Base-by-base conservation (phyloP, 2,329 filamentous ascomycete species). In the Stachybotrys chlorohalonatus region DNA sequence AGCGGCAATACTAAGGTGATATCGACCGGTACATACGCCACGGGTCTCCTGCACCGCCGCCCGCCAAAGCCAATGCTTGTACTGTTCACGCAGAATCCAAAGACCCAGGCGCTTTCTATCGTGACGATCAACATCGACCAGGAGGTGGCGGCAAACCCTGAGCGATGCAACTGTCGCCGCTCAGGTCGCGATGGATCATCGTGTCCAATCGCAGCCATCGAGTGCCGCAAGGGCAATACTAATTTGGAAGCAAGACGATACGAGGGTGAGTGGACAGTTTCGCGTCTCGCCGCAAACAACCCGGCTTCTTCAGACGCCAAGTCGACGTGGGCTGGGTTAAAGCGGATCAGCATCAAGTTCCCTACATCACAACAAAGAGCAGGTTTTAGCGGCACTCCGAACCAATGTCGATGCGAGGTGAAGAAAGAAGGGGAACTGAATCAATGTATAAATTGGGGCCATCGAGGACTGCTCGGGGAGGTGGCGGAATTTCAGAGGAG, bases 41-140 rank as follows among this genome's bases (percentile, higher is more conserved):
- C 65, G 1, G 69, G 66, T 2, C 59, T 63, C 7, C 55, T 71
- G 5, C 66, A 70, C 45, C 61, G 58, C 24, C 59, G 61, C 8
- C 69, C 69, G 1, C 54, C 62, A 13, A 68, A 68, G 45, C 69
- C 69, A 1, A 64, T 69, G 63, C 62, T 71, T 6, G 68, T 70
- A 1, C 53, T 71, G 7, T 71, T 69, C 51, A 70, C 68, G 0
- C 62, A 64, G 31, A 61, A 58, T 49, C 47, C 53, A 1, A 50
- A 60, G 30, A 60, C 58, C 1, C 59, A 60, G 15, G 59, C 55
- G 31, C 54, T 61, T 11, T 62, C 64, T 1, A 63, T 71, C 6
- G 65, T 70, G 13, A 62, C 64, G 7, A 53, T 71, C 3, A 61
- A 67, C 6, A 59, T 71, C 13, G 68, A 70, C 42, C 62, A 68